phyloP scores from a whole-genome alignment of 2,329 filamentous ascomycete genomes.

The Pseudogymnoascus sp. region DNA sequence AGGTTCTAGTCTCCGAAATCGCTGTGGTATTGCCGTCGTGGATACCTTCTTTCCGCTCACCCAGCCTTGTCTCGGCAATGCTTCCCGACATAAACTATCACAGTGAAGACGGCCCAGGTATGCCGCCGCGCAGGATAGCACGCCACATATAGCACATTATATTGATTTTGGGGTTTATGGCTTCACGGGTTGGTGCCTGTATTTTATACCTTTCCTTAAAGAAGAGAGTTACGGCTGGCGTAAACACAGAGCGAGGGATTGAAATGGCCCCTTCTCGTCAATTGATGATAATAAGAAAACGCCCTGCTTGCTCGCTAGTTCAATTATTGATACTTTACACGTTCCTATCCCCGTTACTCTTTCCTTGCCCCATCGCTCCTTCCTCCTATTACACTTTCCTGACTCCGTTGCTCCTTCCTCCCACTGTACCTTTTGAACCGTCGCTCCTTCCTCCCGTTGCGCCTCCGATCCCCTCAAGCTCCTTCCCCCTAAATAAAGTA shows the following conservation, averaged over 20 bases:
- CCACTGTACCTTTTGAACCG: not conserved
- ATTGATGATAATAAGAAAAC: not conserved
- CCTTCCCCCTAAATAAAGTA: not conserved
- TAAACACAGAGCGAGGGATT: not conserved
- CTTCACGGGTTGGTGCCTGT: not conserved
- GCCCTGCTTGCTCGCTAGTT: not conserved
- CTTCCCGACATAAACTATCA: not conserved
- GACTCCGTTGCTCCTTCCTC: not conserved
- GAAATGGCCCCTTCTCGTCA: not conserved
- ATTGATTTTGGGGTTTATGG: not conserved
- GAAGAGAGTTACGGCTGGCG: not conserved
- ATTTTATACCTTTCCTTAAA: not conserved
- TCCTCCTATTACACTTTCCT: not conserved
- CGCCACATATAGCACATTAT: not conserved
- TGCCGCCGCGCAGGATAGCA: not conserved
- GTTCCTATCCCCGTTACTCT: not conserved
- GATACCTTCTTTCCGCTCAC: not conserved
- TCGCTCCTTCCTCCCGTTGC: not conserved
- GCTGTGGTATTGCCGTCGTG: not conserved
- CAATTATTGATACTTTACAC: not conserved
- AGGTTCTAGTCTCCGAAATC: not conserved
- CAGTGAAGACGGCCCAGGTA: not conserved
- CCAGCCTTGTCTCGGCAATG: not conserved
- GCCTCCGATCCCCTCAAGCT: not conserved
- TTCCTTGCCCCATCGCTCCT: not conserved